These are phyloP conservation scores for Nothophaeocryptopus gaeumannii DNA, from an alignment of 2,329 filamentous ascomycete species.

Conservation along the genomic window DNA sequence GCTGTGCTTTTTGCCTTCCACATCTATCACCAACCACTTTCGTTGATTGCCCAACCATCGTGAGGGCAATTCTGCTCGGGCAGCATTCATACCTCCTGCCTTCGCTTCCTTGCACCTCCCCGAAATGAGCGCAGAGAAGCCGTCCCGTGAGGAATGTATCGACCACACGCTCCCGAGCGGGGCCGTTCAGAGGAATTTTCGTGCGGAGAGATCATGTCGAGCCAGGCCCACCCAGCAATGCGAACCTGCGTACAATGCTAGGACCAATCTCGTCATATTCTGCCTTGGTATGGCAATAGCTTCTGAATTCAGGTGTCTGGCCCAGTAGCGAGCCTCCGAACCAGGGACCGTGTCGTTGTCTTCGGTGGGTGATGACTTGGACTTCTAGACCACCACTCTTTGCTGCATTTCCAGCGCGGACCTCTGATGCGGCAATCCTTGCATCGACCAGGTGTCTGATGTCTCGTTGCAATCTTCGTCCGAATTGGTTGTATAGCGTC, in stretches of 20 bases:
- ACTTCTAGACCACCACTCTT: constrained; percentile 94
- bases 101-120: too few relatives aligned
- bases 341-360: constrained; percentile 96
- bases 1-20: too few relatives aligned
- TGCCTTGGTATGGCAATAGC: constrained; percentile 82
- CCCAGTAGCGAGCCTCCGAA: constrained; percentile 95
- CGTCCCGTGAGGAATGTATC: too few relatives aligned
- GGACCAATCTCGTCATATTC: constrained; percentile 95
- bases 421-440: constrained; percentile 87
- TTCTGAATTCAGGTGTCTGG: constrained; percentile 96
- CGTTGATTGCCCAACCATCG: too few relatives aligned
- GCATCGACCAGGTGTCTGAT: constrained; percentile 95
- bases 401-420: constrained; percentile 77
- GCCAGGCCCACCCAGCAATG: constrained; percentile 85
- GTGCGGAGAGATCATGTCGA: constrained; percentile 54
- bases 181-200: too few relatives aligned
- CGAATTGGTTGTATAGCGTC: constrained; percentile 98
- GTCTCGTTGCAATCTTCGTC: constrained; percentile 89
- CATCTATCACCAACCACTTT: too few relatives aligned
- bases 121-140: too few relatives aligned
- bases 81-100: too few relatives aligned
- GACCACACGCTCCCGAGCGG: too few relatives aligned
- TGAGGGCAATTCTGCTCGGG: too few relatives aligned
- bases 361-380: constrained; percentile 94
- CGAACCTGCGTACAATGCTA: constrained; percentile 92